Evolutionary conservation across 2,329 filamentous ascomycete species (phyloP), one percentile per base, ranked within the genome.

Genomic region (Colletotrichum sp.): DNA sequence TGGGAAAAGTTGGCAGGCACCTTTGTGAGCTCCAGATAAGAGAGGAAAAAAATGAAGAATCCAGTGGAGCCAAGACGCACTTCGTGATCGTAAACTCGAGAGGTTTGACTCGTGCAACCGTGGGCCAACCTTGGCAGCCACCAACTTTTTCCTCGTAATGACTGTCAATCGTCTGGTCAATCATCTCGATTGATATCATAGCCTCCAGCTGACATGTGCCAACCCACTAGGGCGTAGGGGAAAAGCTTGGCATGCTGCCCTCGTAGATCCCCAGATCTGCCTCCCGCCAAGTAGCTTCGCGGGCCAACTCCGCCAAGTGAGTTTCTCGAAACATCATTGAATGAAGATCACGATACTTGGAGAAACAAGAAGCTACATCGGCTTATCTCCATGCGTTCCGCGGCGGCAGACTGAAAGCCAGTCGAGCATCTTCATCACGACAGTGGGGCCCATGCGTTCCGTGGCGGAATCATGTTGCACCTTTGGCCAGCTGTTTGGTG

Each of bases 101-200:
- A 66, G 52, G 68, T 72, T 75, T 75, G 72, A 75, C 72, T 67
- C 72, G 68, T 36, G 61, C 60, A 36, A 61, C 21, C 21, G 52
- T 28, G 34, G 36, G 7, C 34, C 26, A 18, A 12, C 68, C 72
- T 72, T 75, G 72, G 72, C 63, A 75, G 68, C 63, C 9, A 67
- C 63, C 63, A 34, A 28, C 36, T 59, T 61, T 34, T 71, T 6
- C 18, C n/a, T 30, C 24, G 28, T 48, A 26, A 36, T 63, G 61
- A 55, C 68, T 39, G 68, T 28, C 16, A n/a, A 57, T 26, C 39
- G 8, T 10, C 21, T 52, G 30, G 71, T 55, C 36, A 64, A 73
- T 60, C 57, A 24, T 24, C 30, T 30, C n/a, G 8, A 52, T 36
- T 43, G 48, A 34, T 30, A 57, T 59, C 43, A 39, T 63, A 28